Percentiles rank a stretch among this genome's conserved stretches.
Evolutionary conservation across 352 stramenopile genomes (phyloP).

Genomic region (Phytophthora pisi): DNA sequence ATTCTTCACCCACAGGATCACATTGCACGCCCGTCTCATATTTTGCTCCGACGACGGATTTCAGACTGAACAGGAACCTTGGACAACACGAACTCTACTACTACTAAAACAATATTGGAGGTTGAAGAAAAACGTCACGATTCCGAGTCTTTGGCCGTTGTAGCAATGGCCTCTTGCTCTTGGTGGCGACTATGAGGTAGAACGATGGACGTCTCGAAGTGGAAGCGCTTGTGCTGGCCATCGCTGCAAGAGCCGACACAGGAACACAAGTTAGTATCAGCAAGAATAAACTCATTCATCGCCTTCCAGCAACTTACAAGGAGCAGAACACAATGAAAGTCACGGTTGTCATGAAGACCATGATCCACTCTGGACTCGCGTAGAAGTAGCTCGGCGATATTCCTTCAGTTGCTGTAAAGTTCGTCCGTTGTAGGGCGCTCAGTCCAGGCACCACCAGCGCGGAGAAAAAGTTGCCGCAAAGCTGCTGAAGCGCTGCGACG

Average conservation of each 20-base stretch:
- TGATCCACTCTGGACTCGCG: conserved; percentile 56
- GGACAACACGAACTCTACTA: neutral
- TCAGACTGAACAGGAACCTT: too few species aligned
- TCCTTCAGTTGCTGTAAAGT: conserved; percentile 36
- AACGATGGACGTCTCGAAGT: neutral
- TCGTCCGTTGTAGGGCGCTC: conserved; percentile 48
- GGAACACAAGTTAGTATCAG: neutral
- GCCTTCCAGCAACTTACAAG: conserved; percentile 41
- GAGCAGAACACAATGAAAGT: conserved; percentile 58
- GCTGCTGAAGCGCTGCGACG: conserved; percentile 70
- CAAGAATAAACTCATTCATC: neutral
- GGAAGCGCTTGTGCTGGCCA: conserved; percentile 1
- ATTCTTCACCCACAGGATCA: neutral
- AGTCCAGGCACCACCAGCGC: conserved; percentile 56
- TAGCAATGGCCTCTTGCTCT: neutral
- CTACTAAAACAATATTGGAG: neutral
- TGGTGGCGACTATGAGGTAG: neutral
- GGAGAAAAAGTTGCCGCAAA: conserved; percentile 76
- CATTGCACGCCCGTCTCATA: neutral
- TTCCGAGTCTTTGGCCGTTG: neutral
- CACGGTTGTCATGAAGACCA: conserved; percentile 43
- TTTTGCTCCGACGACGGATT: too few species aligned
- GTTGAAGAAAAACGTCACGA: neutral
- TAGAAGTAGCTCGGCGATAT: conserved; percentile 45
- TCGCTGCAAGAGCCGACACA: neutral